Conservation (phyloP, 305 asterid genomes). For the Solanum hybrid region DNA sequence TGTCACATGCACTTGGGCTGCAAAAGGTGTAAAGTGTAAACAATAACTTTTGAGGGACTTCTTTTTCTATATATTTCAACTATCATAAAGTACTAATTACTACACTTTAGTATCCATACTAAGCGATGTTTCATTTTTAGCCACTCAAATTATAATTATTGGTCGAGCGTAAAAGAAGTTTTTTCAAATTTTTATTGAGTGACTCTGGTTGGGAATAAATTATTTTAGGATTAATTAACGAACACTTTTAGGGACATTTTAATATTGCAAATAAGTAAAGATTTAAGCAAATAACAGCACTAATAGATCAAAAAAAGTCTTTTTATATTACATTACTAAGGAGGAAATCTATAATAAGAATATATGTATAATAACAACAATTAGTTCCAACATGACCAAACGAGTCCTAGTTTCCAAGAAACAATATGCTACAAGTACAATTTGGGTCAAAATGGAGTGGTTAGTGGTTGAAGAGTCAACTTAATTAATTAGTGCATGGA, state of each 20-base stretch:
- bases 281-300: background rate
- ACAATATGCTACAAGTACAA: background rate
- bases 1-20: background rate
- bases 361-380: background rate
- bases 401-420: background rate
- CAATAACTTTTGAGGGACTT: background rate
- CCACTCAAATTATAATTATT: background rate
- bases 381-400: background rate
- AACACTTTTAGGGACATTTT: background rate
- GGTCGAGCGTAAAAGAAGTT: background rate
- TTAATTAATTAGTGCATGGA: background rate
- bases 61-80: background rate
- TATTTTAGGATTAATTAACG: background rate
- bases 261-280: background rate
- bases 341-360: background rate
- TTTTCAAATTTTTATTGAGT: background rate
- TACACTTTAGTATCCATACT: background rate
- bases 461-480: background rate
- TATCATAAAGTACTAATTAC: background rate
- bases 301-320: background rate
- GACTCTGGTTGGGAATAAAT: background rate
- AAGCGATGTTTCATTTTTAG: background rate
- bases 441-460: background rate
- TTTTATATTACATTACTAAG: background rate
- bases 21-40: background rate